A percentile compares a stretch with the other conserved stretches of the same genome.
Evolutionary conservation across 2,329 filamentous ascomycete genomes (phyloP).

Genomic region (Neofusicoccum parvum): DNA sequence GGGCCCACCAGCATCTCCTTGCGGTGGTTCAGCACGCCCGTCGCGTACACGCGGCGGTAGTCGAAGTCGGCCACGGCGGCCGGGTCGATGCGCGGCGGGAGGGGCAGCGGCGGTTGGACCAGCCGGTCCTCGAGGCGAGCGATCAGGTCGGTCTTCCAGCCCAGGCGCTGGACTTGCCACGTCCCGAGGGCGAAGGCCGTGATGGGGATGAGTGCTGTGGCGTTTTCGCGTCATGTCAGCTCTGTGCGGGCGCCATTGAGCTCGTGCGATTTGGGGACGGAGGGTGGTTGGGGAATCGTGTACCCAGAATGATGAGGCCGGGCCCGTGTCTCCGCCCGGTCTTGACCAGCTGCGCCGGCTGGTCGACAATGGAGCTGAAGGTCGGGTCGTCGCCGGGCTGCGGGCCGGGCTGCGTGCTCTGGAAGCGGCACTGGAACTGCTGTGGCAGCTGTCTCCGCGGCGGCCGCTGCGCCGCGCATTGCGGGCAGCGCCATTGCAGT

Average conservation of each 20-base stretch:
- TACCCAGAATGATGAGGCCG: conserved; percentile 77
- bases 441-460: not conserved
- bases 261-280: too few relatives aligned
- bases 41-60: conserved; percentile 79
- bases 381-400: conserved; percentile 72
- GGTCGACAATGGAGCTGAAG: conserved; percentile 86
- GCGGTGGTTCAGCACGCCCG: conserved; percentile 77
- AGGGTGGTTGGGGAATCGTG: not conserved
- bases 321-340: conserved; percentile 71
- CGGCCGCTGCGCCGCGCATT: conserved; percentile 4
- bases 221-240: not conserved
- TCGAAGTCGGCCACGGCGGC: conserved; percentile 86
- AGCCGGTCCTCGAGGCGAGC: conserved; percentile 91
- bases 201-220: conserved; percentile 76
- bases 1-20: conserved; percentile 96
- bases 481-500: conserved; percentile 19
- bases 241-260: too few relatives aligned
- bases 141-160: conserved; percentile 92
- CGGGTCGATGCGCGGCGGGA: conserved; percentile 82
- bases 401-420: conserved; percentile 31
- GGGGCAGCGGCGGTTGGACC: conserved; percentile 78
- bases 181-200: conserved; percentile 88
- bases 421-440: conserved; percentile 24
- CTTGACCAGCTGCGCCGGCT: conserved; percentile 78
- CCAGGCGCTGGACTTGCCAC: conserved; percentile 92